Percentiles rank a stretch among this genome's conserved stretches.
Conservation (phyloP, 305 asterid genomes). For the Nicotiana rustica region DNA sequence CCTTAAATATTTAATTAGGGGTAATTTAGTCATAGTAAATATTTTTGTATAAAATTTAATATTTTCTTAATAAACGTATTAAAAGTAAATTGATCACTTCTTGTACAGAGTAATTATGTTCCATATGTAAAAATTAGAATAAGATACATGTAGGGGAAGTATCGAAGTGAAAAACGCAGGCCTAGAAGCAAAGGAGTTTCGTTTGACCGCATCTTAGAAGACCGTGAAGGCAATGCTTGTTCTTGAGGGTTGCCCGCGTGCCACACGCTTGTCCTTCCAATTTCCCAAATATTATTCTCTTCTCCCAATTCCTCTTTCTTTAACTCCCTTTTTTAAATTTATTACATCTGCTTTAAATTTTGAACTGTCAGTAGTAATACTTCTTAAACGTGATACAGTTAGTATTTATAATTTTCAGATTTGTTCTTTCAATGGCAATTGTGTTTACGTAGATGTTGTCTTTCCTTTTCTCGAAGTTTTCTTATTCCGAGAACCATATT, state of each 20-base stretch:
- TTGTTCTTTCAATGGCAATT: not conserved
- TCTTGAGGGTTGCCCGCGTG: not conserved
- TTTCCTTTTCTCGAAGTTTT: not conserved
- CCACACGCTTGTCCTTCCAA: slow-evolving; percentile 35
- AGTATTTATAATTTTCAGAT: not conserved
- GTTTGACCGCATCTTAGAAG: slow-evolving; percentile 48
- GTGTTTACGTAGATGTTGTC: not conserved
- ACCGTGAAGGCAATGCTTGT: slow-evolving; percentile 35
- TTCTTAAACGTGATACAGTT: not conserved
- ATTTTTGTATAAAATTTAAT: too few relatives aligned
- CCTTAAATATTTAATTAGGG: too few relatives aligned
- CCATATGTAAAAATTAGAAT: not conserved
- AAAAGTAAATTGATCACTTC: too few relatives aligned
- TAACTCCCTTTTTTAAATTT: not conserved
- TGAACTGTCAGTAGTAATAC: slow-evolving; percentile 27
- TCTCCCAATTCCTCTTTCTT: not conserved
- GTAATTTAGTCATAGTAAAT: too few relatives aligned
- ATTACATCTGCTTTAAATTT: slow-evolving; percentile 25
- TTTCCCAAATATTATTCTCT: slow-evolving; percentile 30
- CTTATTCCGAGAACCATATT: too few relatives aligned
- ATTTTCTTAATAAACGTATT: too few relatives aligned
- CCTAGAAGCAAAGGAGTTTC: slow-evolving; percentile 21
- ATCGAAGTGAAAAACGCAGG: slow-evolving; percentile 1
- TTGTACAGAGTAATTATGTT: not conserved
- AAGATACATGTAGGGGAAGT: not conserved